Evolutionary conservation across 345 rosid genomes (phyloP), one percentile per base, ranked within the genome.

Genomic region (Lagerstroemia speciosa): DNA sequence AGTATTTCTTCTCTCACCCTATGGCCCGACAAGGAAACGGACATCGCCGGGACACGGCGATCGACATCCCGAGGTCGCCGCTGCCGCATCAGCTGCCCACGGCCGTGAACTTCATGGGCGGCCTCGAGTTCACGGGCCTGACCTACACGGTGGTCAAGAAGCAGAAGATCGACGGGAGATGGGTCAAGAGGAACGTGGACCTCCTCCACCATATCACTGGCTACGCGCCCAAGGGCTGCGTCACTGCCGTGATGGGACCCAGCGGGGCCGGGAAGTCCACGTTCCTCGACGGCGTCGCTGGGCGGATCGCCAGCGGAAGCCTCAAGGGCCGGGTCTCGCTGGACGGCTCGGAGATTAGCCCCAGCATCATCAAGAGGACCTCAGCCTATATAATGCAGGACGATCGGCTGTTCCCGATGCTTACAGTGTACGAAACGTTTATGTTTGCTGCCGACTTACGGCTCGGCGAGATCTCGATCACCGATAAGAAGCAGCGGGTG

Each of bases 241-340:
- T 87, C 72, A 87, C 87, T 5, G 93, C 90, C 0, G 88, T 87
- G 48, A 85, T 87, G 90, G 93, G 90, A 64, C 88, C 88, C 0
- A 87, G 93, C 38, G 93, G 90, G 32, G 90, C 93, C 0, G 90
- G 90, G 40, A 87, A 87, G 75, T 87, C 93, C 8, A 87, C 93
- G 2, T 62, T 87, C 15, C 66, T 87, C 62, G 93, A 87, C 50
- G 90, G 78, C n/a, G 26, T 87, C 65, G 89, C 87, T 0, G 90
- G 90, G 17, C 74, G 84, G 19, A 87, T 85, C 10, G 85, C 89
- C 0, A 85, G 85, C 46, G 89, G 87, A 58, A 85, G 93, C 72
- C 78, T 87, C 14, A 74, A 78, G 67, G 93, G 93, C 2, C 76
- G 69, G 72, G 87, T 87, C 61, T 81, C 80, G 15, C 57, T 83